phyloP scores from a whole-genome alignment of 2,329 filamentous ascomycete species.

The Diplodia sapinea region DNA sequence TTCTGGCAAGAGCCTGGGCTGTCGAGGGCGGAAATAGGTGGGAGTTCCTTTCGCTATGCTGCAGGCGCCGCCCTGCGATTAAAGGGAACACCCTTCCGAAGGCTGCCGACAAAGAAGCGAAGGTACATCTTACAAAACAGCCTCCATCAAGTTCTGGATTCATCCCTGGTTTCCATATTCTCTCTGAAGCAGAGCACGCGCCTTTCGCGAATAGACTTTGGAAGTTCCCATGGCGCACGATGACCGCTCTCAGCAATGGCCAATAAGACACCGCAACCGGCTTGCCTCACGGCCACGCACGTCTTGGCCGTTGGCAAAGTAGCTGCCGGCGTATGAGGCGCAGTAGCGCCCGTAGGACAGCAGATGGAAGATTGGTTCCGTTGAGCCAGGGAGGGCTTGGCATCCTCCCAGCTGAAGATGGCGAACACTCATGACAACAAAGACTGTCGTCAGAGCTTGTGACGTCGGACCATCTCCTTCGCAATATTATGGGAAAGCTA shows the following conservation, averaged over 20 bases:
- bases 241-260: neutral
- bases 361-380: neutral
- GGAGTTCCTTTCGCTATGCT: neutral
- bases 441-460: neutral
- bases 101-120: neutral
- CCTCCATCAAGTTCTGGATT: neutral
- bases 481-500: neutral
- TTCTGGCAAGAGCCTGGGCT: neutral
- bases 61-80: neutral
- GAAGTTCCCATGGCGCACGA: conserved; percentile 9
- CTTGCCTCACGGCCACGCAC: neutral
- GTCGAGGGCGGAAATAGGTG: neutral
- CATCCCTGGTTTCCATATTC: conserved; percentile 10
- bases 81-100: neutral
- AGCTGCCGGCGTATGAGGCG: neutral
- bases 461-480: neutral
- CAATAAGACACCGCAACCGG: conserved; percentile 9
- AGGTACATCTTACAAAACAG: neutral
- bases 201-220: neutral
- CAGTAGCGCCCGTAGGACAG: neutral
- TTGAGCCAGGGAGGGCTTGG: conserved; percentile 11
- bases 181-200: neutral
- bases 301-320: neutral
- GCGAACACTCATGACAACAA: neutral
- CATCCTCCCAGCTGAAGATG: neutral